A percentile compares a stretch with the other conserved stretches of the same genome.
Conservation (phyloP, 1,139 yeast species). For the Suhomyces bribrorum region DNA sequence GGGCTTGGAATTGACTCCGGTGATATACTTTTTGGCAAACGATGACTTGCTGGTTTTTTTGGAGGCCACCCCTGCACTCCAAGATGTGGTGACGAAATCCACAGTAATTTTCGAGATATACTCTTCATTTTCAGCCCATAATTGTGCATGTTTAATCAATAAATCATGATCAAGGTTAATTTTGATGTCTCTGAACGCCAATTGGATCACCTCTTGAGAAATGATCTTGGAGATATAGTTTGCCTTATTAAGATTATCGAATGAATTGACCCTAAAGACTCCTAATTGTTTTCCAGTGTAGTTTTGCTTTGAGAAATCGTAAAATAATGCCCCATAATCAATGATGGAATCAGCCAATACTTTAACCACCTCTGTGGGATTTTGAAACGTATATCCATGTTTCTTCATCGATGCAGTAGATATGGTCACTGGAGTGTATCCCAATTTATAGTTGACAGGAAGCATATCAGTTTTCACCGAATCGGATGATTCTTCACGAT, state of each 20-base stretch:
- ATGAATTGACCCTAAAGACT: slow-evolving; percentile 62
- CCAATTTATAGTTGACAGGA: slow-evolving; percentile 21
- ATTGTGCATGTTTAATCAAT: slow-evolving; percentile 50
- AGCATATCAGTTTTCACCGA: slow-evolving; percentile 8
- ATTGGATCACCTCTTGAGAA: slow-evolving; percentile 60
- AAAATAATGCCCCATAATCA: slow-evolving; percentile 67
- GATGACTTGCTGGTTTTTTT: slow-evolving; percentile 41
- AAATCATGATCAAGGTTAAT: slow-evolving; percentile 42
- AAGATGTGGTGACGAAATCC: slow-evolving; percentile 36
- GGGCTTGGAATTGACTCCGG: slow-evolving; percentile 43
- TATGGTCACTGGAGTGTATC: slow-evolving; percentile 36
- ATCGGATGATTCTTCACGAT: slow-evolving; percentile 4
- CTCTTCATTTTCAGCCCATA: slow-evolving; percentile 65
- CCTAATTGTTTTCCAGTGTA: slow-evolving; percentile 71
- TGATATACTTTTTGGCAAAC: slow-evolving; percentile 48
- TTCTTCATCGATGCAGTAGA: slow-evolving; percentile 36
- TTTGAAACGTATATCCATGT: slow-evolving; percentile 36
- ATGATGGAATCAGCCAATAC: slow-evolving; percentile 49
- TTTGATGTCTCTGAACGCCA: slow-evolving; percentile 57
- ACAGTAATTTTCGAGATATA: slow-evolving; percentile 46
- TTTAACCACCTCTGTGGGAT: slow-evolving; percentile 39
- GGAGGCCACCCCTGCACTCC: slow-evolving; percentile 35
- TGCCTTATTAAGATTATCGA: slow-evolving; percentile 66
- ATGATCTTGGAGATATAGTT: slow-evolving; percentile 59
- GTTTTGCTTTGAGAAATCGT: slow-evolving; percentile 47